Conservation (phyloP, 1,284 basidiomycete genomes). For the Pseudozyma hubeiensis region DNA sequence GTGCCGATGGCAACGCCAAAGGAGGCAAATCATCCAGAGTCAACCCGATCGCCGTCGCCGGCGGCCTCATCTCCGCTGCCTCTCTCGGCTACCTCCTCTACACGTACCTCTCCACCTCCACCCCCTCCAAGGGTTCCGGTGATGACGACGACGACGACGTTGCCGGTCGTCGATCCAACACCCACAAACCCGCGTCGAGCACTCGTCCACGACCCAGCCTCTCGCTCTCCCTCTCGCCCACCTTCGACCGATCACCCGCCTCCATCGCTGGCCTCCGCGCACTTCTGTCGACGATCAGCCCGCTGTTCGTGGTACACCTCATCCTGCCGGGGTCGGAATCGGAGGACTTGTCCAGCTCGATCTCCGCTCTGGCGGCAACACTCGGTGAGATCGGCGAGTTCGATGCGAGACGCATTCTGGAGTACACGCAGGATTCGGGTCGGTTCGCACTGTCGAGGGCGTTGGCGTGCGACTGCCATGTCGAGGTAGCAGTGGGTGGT, state of each 20-base stretch:
- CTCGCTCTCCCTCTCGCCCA: constrained; percentile 26
- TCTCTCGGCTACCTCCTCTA: constrained; percentile 39
- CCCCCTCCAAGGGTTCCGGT: not conserved
- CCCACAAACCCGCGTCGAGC: not conserved
- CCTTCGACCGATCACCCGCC: constrained; percentile 15
- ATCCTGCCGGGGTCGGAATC: constrained; percentile 24
- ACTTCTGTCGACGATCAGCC: constrained; percentile 19
- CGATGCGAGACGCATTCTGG: constrained; percentile 27
- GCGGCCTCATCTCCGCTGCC: constrained; percentile 32
- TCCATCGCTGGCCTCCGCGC: constrained; percentile 17
- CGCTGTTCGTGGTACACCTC: constrained; percentile 38
- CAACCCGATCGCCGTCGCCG: constrained; percentile 36
- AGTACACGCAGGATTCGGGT: constrained; percentile 30
- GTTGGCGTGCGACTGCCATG: constrained; percentile 45
- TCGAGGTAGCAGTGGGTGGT: constrained; percentile 18
- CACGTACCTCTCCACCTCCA: constrained; percentile 23
- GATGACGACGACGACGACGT: constrained; percentile 28
- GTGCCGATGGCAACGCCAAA: not conserved
- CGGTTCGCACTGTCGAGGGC: constrained; percentile 39
- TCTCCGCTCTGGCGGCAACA: not conserved
- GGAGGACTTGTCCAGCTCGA: constrained; percentile 18
- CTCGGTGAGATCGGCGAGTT: constrained; percentile 21
- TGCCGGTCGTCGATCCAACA: constrained; percentile 6
- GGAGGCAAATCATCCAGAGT: constrained; percentile 1
- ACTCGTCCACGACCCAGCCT: constrained; percentile 14